Conservation (phyloP, 2,329 filamentous ascomycete genomes). For the Cladosporium sp. region DNA sequence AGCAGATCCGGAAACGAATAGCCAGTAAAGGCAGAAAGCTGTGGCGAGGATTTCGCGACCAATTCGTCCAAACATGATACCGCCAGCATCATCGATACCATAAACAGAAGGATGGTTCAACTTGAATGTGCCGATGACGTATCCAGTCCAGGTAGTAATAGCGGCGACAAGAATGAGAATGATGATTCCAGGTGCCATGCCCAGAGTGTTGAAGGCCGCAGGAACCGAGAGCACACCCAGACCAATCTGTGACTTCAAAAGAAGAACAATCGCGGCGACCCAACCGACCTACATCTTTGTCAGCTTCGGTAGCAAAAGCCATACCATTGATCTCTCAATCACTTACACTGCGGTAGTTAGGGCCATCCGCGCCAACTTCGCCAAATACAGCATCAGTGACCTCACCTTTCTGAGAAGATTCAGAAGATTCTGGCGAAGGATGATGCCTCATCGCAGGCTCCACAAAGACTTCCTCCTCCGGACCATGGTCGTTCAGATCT, state of each 20-base stretch:
- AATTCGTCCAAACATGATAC: slow-evolving; percentile 52
- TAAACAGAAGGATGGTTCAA: slow-evolving; percentile 55
- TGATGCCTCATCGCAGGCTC: slow-evolving; percentile 10
- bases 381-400: slow-evolving; percentile 39
- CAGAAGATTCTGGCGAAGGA: not conserved
- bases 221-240: slow-evolving; percentile 50
- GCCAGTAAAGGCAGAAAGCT: slow-evolving; percentile 36
- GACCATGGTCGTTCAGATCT: slow-evolving; percentile 6
- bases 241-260: slow-evolving; percentile 48
- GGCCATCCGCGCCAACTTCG: slow-evolving; percentile 35
- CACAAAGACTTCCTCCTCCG: slow-evolving; percentile 16
- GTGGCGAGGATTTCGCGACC: slow-evolving; percentile 52
- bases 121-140: slow-evolving; percentile 53
- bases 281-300: slow-evolving; percentile 40
- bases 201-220: slow-evolving; percentile 44
- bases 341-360: slow-evolving; percentile 35
- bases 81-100: slow-evolving; percentile 58
- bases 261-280: slow-evolving; percentile 44
- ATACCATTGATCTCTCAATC: slow-evolving; percentile 2
- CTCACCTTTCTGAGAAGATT: slow-evolving; percentile 17
- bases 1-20: slow-evolving; percentile 44
- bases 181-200: slow-evolving; percentile 48
- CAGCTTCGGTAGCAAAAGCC: not conserved
- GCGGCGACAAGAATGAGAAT: slow-evolving; percentile 39
- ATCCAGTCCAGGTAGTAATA: slow-evolving; percentile 51